phyloP scores from a whole-genome alignment of 768 basidiomycete species.

The Heimioporus sp. region DNA sequence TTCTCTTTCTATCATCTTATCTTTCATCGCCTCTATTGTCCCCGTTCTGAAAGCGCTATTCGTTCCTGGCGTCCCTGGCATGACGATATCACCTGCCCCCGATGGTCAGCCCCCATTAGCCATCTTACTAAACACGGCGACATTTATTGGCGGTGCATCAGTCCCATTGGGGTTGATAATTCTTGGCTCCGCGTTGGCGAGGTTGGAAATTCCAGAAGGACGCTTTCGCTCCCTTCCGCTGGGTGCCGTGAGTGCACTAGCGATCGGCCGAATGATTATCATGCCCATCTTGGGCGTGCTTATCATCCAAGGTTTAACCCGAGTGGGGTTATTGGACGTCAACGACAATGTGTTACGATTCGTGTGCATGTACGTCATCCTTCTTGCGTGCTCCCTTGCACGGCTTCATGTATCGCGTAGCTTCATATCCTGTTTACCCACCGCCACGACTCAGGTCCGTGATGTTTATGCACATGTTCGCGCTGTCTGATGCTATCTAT shows the following conservation, averaged over 20 bases:
- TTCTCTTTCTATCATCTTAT: constrained; percentile 51
- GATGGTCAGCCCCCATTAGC: constrained; percentile 69
- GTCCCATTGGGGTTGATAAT: constrained; percentile 63
- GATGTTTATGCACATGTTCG: neutral
- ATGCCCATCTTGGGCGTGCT: constrained; percentile 61
- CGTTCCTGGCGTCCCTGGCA: constrained; percentile 40
- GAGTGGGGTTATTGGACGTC: constrained; percentile 42
- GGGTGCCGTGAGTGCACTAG: constrained; percentile 52
- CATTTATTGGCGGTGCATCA: constrained; percentile 60
- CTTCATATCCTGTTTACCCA: constrained; percentile 59
- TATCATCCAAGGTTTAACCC: constrained; percentile 51
- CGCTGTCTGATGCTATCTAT: neutral
- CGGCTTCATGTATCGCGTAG: constrained; percentile 26
- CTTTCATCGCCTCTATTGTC: constrained; percentile 56
- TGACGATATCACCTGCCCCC: constrained; percentile 49
- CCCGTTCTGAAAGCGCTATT: constrained; percentile 62
- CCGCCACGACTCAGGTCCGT: constrained; percentile 55
- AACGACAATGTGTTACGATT: constrained; percentile 62
- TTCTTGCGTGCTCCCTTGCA: neutral
- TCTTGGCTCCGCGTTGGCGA: constrained; percentile 61
- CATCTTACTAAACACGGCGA: constrained; percentile 53
- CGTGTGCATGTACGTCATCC: constrained; percentile 59
- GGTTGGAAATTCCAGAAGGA: constrained; percentile 48
- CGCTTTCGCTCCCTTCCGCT: constrained; percentile 46
- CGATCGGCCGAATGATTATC: constrained; percentile 53